Conservation (phyloP, 2,329 filamentous ascomycete species). For the Colletotrichum cordylinicola region DNA sequence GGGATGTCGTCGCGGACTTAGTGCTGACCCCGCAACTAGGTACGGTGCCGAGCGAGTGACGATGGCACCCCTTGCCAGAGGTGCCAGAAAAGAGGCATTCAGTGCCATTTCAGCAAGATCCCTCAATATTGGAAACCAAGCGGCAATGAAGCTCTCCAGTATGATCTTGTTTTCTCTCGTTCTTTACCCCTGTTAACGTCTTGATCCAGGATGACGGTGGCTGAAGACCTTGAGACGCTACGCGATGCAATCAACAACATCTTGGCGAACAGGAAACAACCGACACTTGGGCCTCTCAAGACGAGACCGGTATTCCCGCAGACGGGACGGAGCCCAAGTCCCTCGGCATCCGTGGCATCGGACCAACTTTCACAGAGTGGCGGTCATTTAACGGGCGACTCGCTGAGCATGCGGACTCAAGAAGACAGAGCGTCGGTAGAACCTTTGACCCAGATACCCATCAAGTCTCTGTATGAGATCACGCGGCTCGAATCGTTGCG, state of each 20-base stretch:
- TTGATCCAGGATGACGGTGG: neutral
- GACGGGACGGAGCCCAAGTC: neutral
- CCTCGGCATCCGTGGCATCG: neutral
- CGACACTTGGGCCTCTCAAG: neutral
- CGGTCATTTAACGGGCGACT: neutral
- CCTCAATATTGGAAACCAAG: neutral
- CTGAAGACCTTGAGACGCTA: neutral
- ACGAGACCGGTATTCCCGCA: neutral
- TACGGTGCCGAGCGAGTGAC: neutral
- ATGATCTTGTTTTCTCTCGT: accelerated
- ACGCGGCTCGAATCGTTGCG: neutral
- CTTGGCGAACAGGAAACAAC: neutral
- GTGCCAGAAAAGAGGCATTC: neutral
- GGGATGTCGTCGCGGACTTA: neutral
- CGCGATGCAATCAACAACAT: neutral
- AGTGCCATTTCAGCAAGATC: neutral
- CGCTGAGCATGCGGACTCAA: neutral
- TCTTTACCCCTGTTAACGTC: neutral
- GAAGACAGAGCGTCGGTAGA: neutral
- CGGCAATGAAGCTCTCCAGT: neutral
- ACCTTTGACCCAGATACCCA: neutral
- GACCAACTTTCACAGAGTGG: neutral
- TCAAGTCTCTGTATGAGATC: neutral
- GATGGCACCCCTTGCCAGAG: neutral
- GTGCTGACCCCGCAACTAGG: neutral